A percentile compares a stretch with the other conserved stretches of the same genome.
These are phyloP conservation scores for Agaricus bisporus DNA, from an alignment of 768 basidiomycete genomes.

Conservation along the genomic window DNA sequence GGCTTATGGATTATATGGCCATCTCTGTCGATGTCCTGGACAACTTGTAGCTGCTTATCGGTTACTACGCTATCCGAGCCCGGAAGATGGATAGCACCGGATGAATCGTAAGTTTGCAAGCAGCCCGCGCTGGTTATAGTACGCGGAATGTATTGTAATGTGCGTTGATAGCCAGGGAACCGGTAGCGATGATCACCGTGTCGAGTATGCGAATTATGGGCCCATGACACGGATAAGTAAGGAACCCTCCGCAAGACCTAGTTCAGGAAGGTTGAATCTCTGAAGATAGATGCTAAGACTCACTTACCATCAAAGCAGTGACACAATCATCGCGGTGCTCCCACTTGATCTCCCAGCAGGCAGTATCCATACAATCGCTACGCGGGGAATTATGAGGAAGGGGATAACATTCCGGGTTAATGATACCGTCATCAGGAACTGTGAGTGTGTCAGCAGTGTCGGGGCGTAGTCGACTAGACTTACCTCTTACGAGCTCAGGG, in stretches of 20 bases:
- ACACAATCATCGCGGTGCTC: slow-evolving; percentile 70
- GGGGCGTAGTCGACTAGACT: not conserved
- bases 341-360: slow-evolving; percentile 80
- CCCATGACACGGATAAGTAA: slow-evolving; percentile 74
- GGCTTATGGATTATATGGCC: not conserved
- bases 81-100: not conserved
- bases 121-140: not conserved
- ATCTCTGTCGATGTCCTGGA: not conserved
- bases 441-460: not conserved
- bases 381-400: slow-evolving; percentile 54
- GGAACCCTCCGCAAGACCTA: slow-evolving; percentile 68
- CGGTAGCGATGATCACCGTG: not conserved
- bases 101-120: slow-evolving; percentile 1
- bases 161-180: not conserved
- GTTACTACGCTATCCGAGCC: not conserved
- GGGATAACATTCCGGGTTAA: slow-evolving; percentile 24
- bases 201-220: slow-evolving; percentile 43
- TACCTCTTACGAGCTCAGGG: slow-evolving; percentile 6
- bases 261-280: not conserved
- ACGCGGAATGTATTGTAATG: not conserved
- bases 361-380: slow-evolving; percentile 45
- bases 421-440: not conserved
- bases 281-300: not conserved
- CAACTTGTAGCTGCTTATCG: not conserved
- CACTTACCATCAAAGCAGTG: slow-evolving; percentile 59